Base-by-base conservation (phyloP, 331 rosid genomes). In the Quercus lobata region DNA sequence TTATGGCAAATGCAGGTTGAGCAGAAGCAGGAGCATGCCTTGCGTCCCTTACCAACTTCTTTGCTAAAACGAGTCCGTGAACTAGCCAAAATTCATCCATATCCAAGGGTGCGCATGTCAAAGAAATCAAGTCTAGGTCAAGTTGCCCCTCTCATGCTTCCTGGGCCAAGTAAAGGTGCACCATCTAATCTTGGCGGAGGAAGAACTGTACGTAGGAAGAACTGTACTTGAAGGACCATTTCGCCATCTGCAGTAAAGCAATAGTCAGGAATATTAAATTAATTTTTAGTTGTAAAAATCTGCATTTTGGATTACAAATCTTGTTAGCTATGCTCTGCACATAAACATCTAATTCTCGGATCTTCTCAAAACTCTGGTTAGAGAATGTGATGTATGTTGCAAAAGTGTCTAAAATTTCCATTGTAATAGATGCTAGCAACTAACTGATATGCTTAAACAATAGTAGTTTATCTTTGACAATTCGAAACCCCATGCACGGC, bases 51-150 rank as follows among this genome's bases (percentile, higher is more conserved):
- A 49, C 97, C 99, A 2, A 84, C 78, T 73, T 76, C 88, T 80
- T 86, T 96, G 49, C 87, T 88, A 55, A 80, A 78, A 75, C 91
- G 97, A 4, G 97, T 96, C 66, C 84, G 83, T 22, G 97, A 96
- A 79, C 87, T 96, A 86, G 97, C 98, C 57, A 86, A 91, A 75
- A 83, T 93, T 66, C 91, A 93, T 65, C 98, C 99, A 0, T 96
- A 96, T 81, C 99, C 99, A 5, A 90, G 91, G 86, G 88, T 81
- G 75, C 97, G 96, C 21, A 78, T 89, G 77, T 83, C 85, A 32
- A 89, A 86, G 89, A 82, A 86, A 37, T 68, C 76, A 12, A 29
- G 62, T 14, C 56, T 73, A 22, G 32, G 77, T 37, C 80, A 74
- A 74, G 80, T 57, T 75, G 85, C 84, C 54, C 85, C 88, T 66